A percentile compares a stretch with the other conserved stretches of the same genome.
phyloP scores from a whole-genome alignment of 2,329 filamentous ascomycete genomes.

The Alternaria sp. region DNA sequence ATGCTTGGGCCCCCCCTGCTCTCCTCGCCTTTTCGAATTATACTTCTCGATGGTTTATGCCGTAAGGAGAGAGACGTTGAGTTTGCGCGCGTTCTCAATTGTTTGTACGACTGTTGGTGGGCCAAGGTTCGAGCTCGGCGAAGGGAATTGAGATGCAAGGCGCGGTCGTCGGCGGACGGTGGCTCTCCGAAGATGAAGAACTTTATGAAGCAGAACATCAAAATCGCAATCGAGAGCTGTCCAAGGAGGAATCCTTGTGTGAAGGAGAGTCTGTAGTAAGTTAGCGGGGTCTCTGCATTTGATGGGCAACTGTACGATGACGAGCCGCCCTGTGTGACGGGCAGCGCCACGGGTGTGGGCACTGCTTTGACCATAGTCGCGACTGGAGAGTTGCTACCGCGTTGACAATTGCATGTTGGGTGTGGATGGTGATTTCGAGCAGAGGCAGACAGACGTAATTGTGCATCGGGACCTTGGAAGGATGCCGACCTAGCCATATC shows the following conservation, averaged over 20 bases:
- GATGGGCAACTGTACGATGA: conserved; percentile 21
- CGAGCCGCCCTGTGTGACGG: conserved; percentile 21
- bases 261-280: conserved; percentile 74
- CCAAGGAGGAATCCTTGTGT: conserved; percentile 92
- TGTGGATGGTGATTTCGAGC: neutral
- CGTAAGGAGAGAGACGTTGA: conserved; percentile 39
- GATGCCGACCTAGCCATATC: conserved; percentile 7
- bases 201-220: conserved; percentile 95
- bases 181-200: conserved; percentile 99
- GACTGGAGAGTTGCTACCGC: conserved; percentile 11
- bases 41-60: conserved; percentile 47
- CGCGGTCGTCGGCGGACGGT: conserved; percentile 80
- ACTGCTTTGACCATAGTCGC: conserved; percentile 22
- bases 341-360: conserved; percentile 20
- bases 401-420: conserved; percentile 7
- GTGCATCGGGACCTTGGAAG: conserved; percentile 6
- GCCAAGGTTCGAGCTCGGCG: conserved; percentile 75
- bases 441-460: conserved; percentile 7
- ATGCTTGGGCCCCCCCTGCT: conserved; percentile 74
- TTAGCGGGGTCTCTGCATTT: conserved; percentile 28
- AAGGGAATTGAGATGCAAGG: conserved; percentile 75
- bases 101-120: conserved; percentile 57
- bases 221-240: conserved; percentile 87
- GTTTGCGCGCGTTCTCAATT: conserved; percentile 42
- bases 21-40: conserved; percentile 54